Evolutionary conservation across 371 early-diverging fungal species (phyloP), one percentile per base, ranked within the genome.

Genomic region (Mucor plumbeus): DNA sequence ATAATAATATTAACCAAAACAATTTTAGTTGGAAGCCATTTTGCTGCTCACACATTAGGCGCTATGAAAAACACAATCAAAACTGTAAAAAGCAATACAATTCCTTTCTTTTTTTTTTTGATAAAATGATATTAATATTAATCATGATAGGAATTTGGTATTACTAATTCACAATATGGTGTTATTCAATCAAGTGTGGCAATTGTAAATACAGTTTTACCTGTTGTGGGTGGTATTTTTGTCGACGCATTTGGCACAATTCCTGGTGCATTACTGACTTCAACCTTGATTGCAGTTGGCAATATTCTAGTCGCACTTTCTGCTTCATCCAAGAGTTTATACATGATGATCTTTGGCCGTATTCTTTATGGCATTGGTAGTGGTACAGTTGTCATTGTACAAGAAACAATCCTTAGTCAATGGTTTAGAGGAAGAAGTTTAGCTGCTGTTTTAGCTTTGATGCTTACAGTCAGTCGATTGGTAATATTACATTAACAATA

Each of bases 331-430:
- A 67, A 61, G 26, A 88, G 82, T 31, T 78, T 89, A 34, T 69
- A 77, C 19, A 74, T 78, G 50, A 91, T 91, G 91, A 83, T 91
- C 3, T 35, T 76, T 1, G 91, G 91, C n/a, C 87, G 90, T 40
- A 70, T 91, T 17, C 70, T 91, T 19, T 91, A 90, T 65, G 91
- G 91, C 41, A 85, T 91, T 15, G 91, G 91, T 10, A 88, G 90
- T 55, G 91, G 91, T 6, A 85, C 90, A 0, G 85, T 91, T 33
- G 85, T 88, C 0, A 90, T 87, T 38, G 87, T 90, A 6, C 91
- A 91, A 72, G 87, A 88, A 64, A 88, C 91, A 8, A 91, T 91
- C 15, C 68, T 91, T 0, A 88, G 88, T 59, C 88, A 90, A 73
- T 91, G 91, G 91, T 91, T 91, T 69, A 79, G 70, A 34, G 90